Evolutionary conservation across 2,329 filamentous ascomycete species (phyloP).

Genomic region (Trichoderma oligosporum): DNA sequence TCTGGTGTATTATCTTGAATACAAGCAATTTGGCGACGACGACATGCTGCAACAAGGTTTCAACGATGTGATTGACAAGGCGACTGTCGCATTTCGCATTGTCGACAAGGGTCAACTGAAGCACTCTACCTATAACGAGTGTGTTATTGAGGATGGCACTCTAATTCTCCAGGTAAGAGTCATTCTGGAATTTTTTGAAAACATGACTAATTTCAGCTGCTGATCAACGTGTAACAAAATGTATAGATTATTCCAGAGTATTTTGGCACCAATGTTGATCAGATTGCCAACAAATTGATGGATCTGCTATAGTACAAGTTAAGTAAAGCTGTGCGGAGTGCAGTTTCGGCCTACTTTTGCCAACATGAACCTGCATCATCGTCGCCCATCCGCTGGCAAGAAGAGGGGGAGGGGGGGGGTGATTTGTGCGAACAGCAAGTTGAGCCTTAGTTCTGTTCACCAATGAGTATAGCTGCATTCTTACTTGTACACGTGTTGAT

Average conservation of each 20-base stretch:
- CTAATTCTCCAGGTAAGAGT: conserved; percentile 45
- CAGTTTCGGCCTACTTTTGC: not conserved
- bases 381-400: conserved; percentile 7
- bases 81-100: conserved; percentile 43
- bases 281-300: conserved; percentile 24
- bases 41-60: conserved; percentile 49
- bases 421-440: not conserved
- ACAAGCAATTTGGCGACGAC: conserved; percentile 45
- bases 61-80: conserved; percentile 43
- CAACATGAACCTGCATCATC: not conserved
- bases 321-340: too few species aligned
- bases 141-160: conserved; percentile 45
- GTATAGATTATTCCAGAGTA: conserved; percentile 5
- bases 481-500: conserved; percentile 18
- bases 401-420: not conserved
- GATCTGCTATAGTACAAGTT: conserved; percentile 11
- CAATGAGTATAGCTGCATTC: conserved; percentile 8
- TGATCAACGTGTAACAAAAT: not conserved
- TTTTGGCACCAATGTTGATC: conserved; percentile 19
- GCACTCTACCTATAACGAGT: conserved; percentile 42
- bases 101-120: conserved; percentile 42
- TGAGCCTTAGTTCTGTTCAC: not conserved
- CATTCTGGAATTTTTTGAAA: not conserved
- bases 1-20: conserved; percentile 40
- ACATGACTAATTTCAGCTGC: not conserved